phyloP scores from a whole-genome alignment of 176 grass and related monocot genomes.

The Poa pratensis region DNA sequence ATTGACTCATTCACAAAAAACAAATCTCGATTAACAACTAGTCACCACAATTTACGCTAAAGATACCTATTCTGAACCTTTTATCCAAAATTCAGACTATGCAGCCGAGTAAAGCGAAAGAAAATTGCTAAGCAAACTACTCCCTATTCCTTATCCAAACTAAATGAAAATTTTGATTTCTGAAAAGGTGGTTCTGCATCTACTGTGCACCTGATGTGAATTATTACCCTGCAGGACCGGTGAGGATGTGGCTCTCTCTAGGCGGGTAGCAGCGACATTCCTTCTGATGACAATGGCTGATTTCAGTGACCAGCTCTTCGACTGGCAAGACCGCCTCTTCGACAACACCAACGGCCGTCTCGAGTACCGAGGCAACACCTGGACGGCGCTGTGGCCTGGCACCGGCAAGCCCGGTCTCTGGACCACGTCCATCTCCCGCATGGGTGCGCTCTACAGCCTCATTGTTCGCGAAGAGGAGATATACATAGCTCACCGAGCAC shows the following conservation, averaged over 20 bases:
- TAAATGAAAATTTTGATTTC: neutral
- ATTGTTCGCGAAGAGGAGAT: slow-evolving; percentile 72
- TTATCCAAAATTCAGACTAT: neutral
- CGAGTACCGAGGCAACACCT: slow-evolving; percentile 53
- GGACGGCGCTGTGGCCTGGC: slow-evolving; percentile 67
- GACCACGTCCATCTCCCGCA: slow-evolving; percentile 62
- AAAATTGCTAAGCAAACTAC: neutral
- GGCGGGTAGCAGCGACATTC: slow-evolving; percentile 60
- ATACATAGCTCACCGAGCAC: slow-evolving; percentile 13
- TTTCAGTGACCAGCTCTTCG: slow-evolving; percentile 76
- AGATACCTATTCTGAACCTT: neutral
- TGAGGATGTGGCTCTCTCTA: slow-evolving; percentile 66
- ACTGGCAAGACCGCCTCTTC: slow-evolving; percentile 81
- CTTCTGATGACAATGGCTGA: slow-evolving; percentile 80
- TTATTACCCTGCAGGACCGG: slow-evolving; percentile 40
- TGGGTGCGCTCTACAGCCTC: slow-evolving; percentile 67
- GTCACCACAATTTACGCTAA: neutral
- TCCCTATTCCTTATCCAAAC: neutral
- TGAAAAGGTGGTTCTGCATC: neutral
- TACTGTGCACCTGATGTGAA: neutral
- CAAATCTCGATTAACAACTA: neutral
- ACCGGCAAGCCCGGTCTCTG: slow-evolving; percentile 76
- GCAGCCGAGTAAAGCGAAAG: neutral
- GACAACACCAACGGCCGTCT: slow-evolving; percentile 62
- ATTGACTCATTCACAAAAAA: too few species aligned